Evolutionary conservation across 306 rosid genomes (phyloP).

Genomic region (Casuarina cunninghamiana): DNA sequence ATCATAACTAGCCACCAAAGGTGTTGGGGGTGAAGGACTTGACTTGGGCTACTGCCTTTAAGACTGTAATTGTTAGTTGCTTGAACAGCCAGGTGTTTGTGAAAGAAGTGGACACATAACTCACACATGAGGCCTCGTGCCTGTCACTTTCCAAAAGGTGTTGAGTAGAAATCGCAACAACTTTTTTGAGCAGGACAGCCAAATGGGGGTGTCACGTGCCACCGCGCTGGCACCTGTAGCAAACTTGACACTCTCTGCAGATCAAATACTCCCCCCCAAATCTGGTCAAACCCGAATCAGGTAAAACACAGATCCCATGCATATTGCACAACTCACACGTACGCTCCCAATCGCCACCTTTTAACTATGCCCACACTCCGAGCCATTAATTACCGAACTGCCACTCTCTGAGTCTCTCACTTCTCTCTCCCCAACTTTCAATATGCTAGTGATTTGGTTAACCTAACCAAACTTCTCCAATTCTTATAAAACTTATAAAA

Average conservation of each 20-base stretch:
- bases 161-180: neutral
- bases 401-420: neutral
- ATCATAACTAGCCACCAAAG: neutral
- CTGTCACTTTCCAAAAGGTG: slow-evolving; percentile 28
- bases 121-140: slow-evolving; percentile 40
- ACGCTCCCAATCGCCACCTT: neutral
- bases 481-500: too few relatives aligned
- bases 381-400: neutral
- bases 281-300: slow-evolving; percentile 18
- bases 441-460: too few relatives aligned
- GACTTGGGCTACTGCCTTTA: neutral
- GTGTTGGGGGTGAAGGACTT: neutral
- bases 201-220: slow-evolving; percentile 41
- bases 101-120: neutral
- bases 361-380: neutral
- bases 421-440: too few relatives aligned
- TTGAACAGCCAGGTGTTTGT: neutral
- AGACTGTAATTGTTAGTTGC: neutral
- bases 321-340: slow-evolving; percentile 36
- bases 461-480: too few relatives aligned
- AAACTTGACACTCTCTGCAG: neutral
- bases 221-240: slow-evolving; percentile 12
- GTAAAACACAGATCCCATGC: slow-evolving; percentile 14
- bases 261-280: slow-evolving; percentile 18
- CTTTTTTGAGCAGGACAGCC: neutral